These are phyloP conservation scores for Phlyctochytrium planicorne DNA, from an alignment of 192 early-diverging fungal genomes.

Conservation along the genomic window DNA sequence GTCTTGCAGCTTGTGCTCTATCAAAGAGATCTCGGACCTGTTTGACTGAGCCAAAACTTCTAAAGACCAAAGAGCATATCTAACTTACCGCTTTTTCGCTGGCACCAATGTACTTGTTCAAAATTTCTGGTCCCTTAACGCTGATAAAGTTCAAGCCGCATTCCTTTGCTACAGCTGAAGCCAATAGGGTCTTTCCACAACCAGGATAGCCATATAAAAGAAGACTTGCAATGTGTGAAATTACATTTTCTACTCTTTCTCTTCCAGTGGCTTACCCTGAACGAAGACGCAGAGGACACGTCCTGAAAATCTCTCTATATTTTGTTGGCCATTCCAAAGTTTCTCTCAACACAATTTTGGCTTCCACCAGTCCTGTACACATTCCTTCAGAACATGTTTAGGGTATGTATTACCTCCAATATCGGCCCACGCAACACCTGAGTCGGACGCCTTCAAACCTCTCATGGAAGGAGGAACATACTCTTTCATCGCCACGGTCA, in stretches of 20 bases:
- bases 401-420: constrained; percentile 66
- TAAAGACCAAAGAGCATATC: neutral
- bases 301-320: constrained; percentile 88
- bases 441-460: constrained; percentile 74
- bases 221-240: constrained; percentile 59
- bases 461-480: constrained; percentile 80
- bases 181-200: constrained; percentile 97
- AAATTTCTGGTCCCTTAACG: constrained; percentile 94
- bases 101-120: constrained; percentile 99
- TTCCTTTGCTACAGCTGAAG: constrained; percentile 92
- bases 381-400: neutral
- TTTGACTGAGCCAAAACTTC: neutral
- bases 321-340: constrained; percentile 95
- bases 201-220: constrained; percentile 96
- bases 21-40: constrained; percentile 89
- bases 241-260: neutral
- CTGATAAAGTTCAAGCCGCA: constrained; percentile 96
- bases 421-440: constrained; percentile 78
- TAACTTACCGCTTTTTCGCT: constrained; percentile 82
- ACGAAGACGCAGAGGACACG: constrained; percentile 81
- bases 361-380: constrained; percentile 68
- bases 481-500: constrained; percentile 69
- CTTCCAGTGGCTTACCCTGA: constrained; percentile 62
- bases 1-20: constrained; percentile 86
- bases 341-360: constrained; percentile 78